These are phyloP conservation scores for Miamiensis avidus DNA, from an alignment of 169 alveolate genomes.

Conservation along the genomic window DNA sequence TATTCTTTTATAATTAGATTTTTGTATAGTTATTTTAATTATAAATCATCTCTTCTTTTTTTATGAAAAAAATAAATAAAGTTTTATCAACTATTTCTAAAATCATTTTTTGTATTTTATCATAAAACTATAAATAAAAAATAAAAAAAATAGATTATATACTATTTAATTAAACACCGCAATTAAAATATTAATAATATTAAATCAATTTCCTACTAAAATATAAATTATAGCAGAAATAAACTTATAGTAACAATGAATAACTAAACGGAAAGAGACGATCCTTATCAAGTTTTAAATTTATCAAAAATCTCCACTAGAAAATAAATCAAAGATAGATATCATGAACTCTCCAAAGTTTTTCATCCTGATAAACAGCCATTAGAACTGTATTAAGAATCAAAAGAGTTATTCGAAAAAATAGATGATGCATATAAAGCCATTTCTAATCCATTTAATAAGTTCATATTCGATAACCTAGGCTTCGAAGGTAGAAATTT, in stretches of 20 bases:
- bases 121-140: too few species aligned
- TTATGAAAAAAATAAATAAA: too few species aligned
- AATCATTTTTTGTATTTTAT: too few species aligned
- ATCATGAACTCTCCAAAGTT: conserved; percentile 6
- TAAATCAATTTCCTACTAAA: too few species aligned
- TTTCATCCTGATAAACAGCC: conserved; percentile 25
- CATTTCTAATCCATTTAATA: conserved; percentile 1
- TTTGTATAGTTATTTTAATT: too few species aligned
- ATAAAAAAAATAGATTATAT: background rate
- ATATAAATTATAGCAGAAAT: too few species aligned
- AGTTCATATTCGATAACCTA: conserved; percentile 3
- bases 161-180: too few species aligned
- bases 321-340: conserved; percentile 10
- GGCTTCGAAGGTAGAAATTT: conserved; percentile 1
- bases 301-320: background rate
- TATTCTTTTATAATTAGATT: too few species aligned
- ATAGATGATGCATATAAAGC: conserved; percentile 20
- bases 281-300: background rate
- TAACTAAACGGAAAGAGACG: background rate
- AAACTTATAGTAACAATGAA: background rate
- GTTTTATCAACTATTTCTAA: too few species aligned
- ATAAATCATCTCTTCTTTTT: too few species aligned
- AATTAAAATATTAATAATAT: too few species aligned
- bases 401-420: conserved; percentile 9
- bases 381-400: conserved; percentile 2